phyloP scores from a whole-genome alignment of 805 yeast genomes.

The Sugiyamaella chiloensis region DNA sequence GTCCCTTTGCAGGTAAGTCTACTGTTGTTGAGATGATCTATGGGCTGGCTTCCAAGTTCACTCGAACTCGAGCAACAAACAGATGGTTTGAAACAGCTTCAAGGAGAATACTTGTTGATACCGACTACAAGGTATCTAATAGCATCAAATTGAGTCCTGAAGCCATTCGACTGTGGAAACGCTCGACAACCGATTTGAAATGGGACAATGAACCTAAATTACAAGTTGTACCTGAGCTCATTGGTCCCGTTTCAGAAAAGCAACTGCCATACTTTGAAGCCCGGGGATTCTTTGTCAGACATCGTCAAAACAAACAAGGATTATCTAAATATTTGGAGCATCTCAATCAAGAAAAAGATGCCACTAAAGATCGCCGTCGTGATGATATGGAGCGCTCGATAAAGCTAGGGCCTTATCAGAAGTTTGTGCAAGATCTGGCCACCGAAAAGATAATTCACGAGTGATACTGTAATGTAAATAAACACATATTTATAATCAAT shows the following conservation, averaged over 20 bases:
- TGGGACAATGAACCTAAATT: background rate
- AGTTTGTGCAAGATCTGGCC: constrained; percentile 6
- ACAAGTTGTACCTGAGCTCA: background rate
- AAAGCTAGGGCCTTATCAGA: constrained; percentile 9
- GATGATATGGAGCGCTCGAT: background rate
- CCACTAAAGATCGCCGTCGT: no score
- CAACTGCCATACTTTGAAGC: background rate
- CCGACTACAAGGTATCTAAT: background rate
- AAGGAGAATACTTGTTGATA: background rate
- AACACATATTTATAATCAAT: background rate
- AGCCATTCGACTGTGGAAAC: background rate
- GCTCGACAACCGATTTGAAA: background rate
- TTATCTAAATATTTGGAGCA: background rate
- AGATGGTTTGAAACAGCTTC: background rate
- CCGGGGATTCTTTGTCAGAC: background rate
- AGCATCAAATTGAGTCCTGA: background rate
- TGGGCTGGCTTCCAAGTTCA: background rate
- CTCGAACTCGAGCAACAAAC: background rate
- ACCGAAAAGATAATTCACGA: constrained; percentile 1
- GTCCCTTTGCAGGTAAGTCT: constrained; percentile 9
- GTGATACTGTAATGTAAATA: background rate
- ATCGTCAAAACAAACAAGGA: background rate
- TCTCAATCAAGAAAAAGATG: background rate
- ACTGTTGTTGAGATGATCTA: background rate
- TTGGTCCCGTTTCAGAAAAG: background rate